Percentiles rank a stretch among this genome's conserved stretches.
Conservation (phyloP, 2,329 filamentous ascomycete genomes). For the Diplodia seriata region DNA sequence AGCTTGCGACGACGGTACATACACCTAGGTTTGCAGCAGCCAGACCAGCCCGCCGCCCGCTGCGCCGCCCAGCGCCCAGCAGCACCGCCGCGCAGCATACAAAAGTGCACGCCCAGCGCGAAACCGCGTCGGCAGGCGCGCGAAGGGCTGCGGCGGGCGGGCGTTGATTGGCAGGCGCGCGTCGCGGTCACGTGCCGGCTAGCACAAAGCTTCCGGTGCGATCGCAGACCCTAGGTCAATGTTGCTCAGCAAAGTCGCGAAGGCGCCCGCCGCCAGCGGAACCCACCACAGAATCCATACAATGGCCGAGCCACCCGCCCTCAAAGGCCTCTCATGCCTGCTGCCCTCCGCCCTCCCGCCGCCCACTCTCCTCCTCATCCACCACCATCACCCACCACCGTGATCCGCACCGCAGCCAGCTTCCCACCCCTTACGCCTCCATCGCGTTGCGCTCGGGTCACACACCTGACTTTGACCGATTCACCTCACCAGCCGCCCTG, state of each 20-base stretch:
- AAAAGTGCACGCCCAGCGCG: neutral
- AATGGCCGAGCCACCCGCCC: conserved; percentile 26
- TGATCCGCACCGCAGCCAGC: conserved; percentile 23
- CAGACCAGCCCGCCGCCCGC: neutral
- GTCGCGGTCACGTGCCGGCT: conserved; percentile 12
- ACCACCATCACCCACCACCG: conserved; percentile 31
- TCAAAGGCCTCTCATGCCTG: conserved; percentile 30
- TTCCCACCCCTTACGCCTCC: conserved; percentile 28
- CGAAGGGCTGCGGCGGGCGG: neutral
- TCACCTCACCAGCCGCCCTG: conserved; percentile 33
- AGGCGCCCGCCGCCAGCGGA: conserved; percentile 4
- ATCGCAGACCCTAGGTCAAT: neutral
- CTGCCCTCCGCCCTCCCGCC: conserved; percentile 25
- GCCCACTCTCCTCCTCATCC: conserved; percentile 27
- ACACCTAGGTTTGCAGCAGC: neutral
- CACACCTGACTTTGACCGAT: conserved; percentile 31
- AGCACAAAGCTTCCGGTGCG: neutral
- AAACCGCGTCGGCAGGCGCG: neutral
- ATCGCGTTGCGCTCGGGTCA: conserved; percentile 32
- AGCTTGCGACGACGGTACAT: neutral
- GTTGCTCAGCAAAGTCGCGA: conserved; percentile 17
- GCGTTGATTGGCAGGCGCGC: neutral
- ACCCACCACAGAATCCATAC: conserved; percentile 20
- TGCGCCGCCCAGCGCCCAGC: neutral
- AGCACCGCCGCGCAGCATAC: neutral